A percentile compares a stretch with the other conserved stretches of the same genome.
Evolutionary conservation across 305 asterid species (phyloP).

Genomic region (Stenogyne calaminthoides): DNA sequence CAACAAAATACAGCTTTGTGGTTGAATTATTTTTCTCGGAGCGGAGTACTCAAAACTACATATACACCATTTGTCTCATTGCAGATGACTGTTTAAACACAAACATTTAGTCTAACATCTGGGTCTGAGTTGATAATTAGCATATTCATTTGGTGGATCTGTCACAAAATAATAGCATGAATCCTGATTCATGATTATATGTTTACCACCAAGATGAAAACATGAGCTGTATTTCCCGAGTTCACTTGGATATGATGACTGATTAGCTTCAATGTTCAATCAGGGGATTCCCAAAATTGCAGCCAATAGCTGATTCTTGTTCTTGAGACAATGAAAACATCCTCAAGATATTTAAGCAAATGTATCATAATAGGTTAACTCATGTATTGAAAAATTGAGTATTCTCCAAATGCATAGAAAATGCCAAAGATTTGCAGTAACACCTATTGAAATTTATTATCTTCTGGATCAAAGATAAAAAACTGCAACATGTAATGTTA

Average conservation of each 20-base stretch:
- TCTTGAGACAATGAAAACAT: neutral
- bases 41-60: neutral
- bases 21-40: neutral
- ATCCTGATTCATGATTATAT: neutral
- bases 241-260: conserved; percentile 1
- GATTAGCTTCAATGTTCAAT: conserved; percentile 1
- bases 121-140: neutral
- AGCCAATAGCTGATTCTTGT: neutral
- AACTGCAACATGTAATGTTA: neutral
- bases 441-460: neutral
- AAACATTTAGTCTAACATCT: neutral
- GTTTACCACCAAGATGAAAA: neutral
- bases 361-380: neutral
- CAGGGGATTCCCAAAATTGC: neutral
- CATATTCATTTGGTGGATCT: neutral
- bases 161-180: neutral
- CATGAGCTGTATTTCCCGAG: neutral
- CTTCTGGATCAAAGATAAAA: neutral
- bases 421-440: neutral
- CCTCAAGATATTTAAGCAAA: neutral
- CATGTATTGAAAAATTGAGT: neutral
- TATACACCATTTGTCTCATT: neutral
- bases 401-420: neutral
- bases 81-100: neutral
- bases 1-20: neutral